Evolutionary conservation across 352 stramenopile genomes (phyloP).

Genomic region (Blastocystis sp.): DNA sequence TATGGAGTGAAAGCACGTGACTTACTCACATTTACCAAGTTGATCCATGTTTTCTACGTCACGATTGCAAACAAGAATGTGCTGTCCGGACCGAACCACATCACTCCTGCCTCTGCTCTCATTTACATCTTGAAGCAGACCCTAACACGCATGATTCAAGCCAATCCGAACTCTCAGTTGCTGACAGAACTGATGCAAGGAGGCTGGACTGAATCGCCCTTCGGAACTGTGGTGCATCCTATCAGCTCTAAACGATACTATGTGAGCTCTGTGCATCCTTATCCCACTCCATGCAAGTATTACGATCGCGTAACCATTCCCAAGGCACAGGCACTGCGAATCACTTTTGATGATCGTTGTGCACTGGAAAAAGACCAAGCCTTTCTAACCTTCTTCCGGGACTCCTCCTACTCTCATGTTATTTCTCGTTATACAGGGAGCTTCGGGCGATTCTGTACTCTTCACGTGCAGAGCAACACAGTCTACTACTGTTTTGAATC

Average conservation of each 20-base stretch:
- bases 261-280: constrained; percentile 46
- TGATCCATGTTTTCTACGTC: constrained; percentile 58
- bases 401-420: constrained; percentile 44
- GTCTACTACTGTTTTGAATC: constrained; percentile 58
- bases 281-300: constrained; percentile 5
- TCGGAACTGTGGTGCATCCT: constrained; percentile 5
- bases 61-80: constrained; percentile 23
- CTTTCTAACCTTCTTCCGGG: constrained; percentile 57
- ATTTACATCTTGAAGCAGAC: constrained; percentile 59
- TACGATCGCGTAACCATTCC: constrained; percentile 42
- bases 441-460: constrained; percentile 7
- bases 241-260: background rate
- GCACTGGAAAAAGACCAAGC: constrained; percentile 30
- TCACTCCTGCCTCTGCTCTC: constrained; percentile 39
- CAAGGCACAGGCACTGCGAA: constrained; percentile 50
- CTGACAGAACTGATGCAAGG: background rate
- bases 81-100: background rate
- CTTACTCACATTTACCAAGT: constrained; percentile 43
- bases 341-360: constrained; percentile 53
- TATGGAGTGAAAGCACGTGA: constrained; percentile 36
- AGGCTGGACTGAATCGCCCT: constrained; percentile 29
- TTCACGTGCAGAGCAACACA: constrained; percentile 50
- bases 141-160: constrained; percentile 6
- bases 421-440: constrained; percentile 11
- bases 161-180: background rate